These are phyloP conservation scores for Pichia sp. DNA, from an alignment of 1,139 yeast species.

Conservation along the genomic window DNA sequence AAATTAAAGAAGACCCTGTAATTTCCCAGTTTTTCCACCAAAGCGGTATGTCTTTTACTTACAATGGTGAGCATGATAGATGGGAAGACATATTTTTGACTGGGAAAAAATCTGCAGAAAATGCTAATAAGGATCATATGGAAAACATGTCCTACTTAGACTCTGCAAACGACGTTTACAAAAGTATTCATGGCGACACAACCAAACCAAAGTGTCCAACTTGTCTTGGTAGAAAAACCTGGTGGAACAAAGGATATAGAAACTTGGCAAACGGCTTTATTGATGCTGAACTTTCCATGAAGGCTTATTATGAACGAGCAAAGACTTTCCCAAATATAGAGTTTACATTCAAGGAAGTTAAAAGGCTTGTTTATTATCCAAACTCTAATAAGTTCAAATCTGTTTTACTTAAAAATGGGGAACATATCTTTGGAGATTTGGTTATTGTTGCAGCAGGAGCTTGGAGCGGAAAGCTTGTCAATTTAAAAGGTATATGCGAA, in stretches of 20 bases:
- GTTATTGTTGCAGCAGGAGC: conserved; percentile 31
- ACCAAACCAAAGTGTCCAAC: conserved; percentile 2
- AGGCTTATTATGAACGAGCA: conserved; percentile 24
- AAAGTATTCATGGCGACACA: conserved; percentile 20
- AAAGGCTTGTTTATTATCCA: conserved; percentile 9
- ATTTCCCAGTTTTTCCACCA: conserved; percentile 36
- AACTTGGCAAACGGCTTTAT: conserved; percentile 24
- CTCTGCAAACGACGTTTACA: conserved; percentile 20
- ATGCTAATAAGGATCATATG: conserved; percentile 14
- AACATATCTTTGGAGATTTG: conserved; percentile 18
- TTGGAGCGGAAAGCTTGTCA: conserved; percentile 29
- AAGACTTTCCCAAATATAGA: conserved; percentile 14
- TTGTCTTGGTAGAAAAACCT: conserved; percentile 10
- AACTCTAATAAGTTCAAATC: conserved; percentile 19
- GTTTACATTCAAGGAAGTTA: conserved; percentile 22
- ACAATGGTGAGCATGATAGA: conserved; percentile 23
- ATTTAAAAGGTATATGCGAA: conserved; percentile 20
- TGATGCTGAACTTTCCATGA: conserved; percentile 21
- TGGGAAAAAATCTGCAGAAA: conserved; percentile 18
- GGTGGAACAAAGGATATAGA: conserved; percentile 25
- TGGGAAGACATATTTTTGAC: conserved; percentile 22
- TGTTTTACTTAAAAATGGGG: conserved; percentile 18
- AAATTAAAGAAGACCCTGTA: conserved; percentile 34
- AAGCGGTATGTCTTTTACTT: conserved; percentile 23
- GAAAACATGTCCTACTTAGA: conserved; percentile 16